phyloP scores from a whole-genome alignment of 192 early-diverging fungal genomes.

The Gorgonomyces haynaldii region DNA sequence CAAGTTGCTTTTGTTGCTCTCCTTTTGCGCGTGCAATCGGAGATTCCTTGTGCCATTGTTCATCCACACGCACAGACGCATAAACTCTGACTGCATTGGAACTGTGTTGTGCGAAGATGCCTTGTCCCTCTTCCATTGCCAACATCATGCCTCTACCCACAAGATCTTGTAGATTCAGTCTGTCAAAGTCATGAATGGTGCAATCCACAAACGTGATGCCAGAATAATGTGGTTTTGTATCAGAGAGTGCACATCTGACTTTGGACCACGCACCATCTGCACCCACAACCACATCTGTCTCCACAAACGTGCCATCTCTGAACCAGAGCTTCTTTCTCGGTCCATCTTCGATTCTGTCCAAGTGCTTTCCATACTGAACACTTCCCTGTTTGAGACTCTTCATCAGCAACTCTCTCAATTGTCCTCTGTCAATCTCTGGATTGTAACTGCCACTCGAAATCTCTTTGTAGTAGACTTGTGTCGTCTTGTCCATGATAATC shows the following conservation, averaged over 20 bases:
- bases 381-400: constrained; percentile 21
- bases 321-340: not conserved
- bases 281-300: constrained; percentile 31
- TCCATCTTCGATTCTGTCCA: constrained; percentile 10
- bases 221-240: constrained; percentile 25
- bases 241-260: constrained; percentile 20
- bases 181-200: constrained; percentile 19
- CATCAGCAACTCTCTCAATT: constrained; percentile 28
- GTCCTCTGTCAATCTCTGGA: constrained; percentile 37
- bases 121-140: constrained; percentile 18
- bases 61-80: constrained; percentile 17
- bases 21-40: constrained; percentile 4
- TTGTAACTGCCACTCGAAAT: constrained; percentile 1
- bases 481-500: constrained; percentile 21
- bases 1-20: not conserved
- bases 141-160: constrained; percentile 26
- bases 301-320: not conserved
- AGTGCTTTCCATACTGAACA: constrained; percentile 20
- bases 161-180: constrained; percentile 10
- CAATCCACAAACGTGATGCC: constrained; percentile 32
- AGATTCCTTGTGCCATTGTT: constrained; percentile 10
- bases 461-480: constrained; percentile 13
- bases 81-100: constrained; percentile 18
- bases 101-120: constrained; percentile 22
- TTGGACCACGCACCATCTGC: constrained; percentile 47